These are phyloP conservation scores for Guadua angustifolia DNA, from an alignment of 176 grass and related monocot genomes.

Conservation along the genomic window DNA sequence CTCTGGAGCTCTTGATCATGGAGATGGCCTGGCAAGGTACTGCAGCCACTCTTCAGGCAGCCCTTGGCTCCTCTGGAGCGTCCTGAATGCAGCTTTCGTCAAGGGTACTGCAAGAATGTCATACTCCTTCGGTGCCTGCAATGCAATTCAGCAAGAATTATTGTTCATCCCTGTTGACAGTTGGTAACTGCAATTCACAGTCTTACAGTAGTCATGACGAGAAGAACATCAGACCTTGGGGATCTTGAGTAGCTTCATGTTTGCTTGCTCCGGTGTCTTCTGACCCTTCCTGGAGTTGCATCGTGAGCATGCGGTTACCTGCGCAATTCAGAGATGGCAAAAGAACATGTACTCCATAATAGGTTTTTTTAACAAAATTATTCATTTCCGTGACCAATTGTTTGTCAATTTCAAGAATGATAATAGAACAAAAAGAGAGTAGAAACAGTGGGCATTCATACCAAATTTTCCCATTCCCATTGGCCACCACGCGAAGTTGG, in stretches of 20 bases:
- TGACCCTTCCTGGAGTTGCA: slow-evolving; percentile 92
- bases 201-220: not conserved
- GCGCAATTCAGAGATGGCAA: slow-evolving; percentile 22
- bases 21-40: slow-evolving; percentile 67
- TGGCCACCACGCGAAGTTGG: slow-evolving; percentile 79
- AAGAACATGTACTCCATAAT: not conserved
- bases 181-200: not conserved
- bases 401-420: not conserved
- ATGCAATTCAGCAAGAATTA: slow-evolving; percentile 28
- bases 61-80: slow-evolving; percentile 70
- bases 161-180: not conserved
- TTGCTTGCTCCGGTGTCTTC: slow-evolving; percentile 80
- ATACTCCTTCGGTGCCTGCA: slow-evolving; percentile 77
- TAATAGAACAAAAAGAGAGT: not conserved
- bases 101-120: slow-evolving; percentile 81
- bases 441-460: slow-evolving; percentile 10
- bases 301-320: slow-evolving; percentile 90
- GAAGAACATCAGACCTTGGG: slow-evolving; percentile 57
- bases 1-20: slow-evolving; percentile 35
- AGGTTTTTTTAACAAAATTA: not conserved
- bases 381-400: not conserved
- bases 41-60: slow-evolving; percentile 82
- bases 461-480: slow-evolving; percentile 98
- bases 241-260: slow-evolving; percentile 71
- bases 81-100: slow-evolving; percentile 64